Evolutionary conservation across 2,329 filamentous ascomycete species (phyloP).

Genomic region (Phoma herbarum): DNA sequence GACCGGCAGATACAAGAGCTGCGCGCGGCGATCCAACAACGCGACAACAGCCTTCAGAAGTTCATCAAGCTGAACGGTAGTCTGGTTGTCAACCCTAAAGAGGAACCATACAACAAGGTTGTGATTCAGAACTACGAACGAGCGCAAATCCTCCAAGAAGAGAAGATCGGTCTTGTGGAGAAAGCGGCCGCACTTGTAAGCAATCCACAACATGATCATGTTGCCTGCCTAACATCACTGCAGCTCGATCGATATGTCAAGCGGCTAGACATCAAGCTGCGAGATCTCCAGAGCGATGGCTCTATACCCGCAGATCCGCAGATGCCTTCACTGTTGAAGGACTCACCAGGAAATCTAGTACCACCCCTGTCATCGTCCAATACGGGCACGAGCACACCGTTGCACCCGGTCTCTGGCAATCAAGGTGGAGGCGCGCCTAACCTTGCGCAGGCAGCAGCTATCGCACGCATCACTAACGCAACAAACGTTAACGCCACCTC

Average conservation of each 20-base stretch:
- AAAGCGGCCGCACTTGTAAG: constrained; percentile 70
- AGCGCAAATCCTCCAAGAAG: constrained; percentile 74
- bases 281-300: constrained; percentile 66
- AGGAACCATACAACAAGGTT: constrained; percentile 71
- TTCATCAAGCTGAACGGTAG: constrained; percentile 81
- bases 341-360: constrained; percentile 59
- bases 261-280: constrained; percentile 68
- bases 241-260: constrained; percentile 70
- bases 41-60: constrained; percentile 79
- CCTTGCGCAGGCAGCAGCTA: constrained; percentile 60
- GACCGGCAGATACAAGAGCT: constrained; percentile 76
- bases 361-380: constrained; percentile 57
- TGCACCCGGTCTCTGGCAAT: constrained; percentile 66
- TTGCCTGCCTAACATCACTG: constrained; percentile 22
- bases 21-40: constrained; percentile 72
- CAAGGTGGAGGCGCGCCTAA: constrained; percentile 62
- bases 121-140: constrained; percentile 74
- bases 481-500: constrained; percentile 46
- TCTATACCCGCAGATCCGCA: constrained; percentile 66
- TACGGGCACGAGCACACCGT: constrained; percentile 58
- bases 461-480: constrained; percentile 52
- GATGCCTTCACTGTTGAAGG: constrained; percentile 65
- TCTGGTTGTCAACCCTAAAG: constrained; percentile 76
- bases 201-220: neutral
- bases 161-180: constrained; percentile 75